phyloP scores from a whole-genome alignment of 2,329 filamentous ascomycete genomes.

The Phialophora verrucosa region DNA sequence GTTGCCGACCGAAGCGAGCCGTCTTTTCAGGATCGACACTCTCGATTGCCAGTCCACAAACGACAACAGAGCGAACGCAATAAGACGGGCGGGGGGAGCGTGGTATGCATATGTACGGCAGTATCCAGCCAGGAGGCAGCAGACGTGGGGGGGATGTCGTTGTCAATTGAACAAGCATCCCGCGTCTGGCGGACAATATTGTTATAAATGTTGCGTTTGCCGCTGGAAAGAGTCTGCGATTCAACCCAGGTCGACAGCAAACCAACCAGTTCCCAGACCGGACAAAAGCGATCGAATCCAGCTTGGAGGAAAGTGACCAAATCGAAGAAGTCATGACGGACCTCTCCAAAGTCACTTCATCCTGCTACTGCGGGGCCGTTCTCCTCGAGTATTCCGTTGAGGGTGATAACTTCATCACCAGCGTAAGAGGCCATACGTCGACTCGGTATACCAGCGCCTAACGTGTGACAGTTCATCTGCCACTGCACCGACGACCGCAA shows the following conservation, averaged over 20 bases:
- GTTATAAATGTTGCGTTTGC: no score
- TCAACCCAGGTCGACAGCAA: not conserved
- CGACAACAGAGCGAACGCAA: not conserved
- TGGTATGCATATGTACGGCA: no score
- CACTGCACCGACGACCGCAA: slow-evolving; percentile 15
- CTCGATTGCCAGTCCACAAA: not conserved
- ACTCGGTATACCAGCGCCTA: not conserved
- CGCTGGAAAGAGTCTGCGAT: no score
- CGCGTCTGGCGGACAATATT: no score
- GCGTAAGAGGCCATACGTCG: not conserved
- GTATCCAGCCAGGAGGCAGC: no score
- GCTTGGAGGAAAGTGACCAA: not conserved
- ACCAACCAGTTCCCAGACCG: no score
- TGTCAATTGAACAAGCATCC: no score
- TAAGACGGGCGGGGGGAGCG: not conserved
- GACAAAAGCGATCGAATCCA: not conserved
- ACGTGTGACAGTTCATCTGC: slow-evolving; percentile 10
- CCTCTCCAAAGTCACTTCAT: slow-evolving; percentile 13
- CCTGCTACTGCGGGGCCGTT: slow-evolving; percentile 14
- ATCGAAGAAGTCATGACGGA: not conserved
- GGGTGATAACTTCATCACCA: slow-evolving; percentile 9
- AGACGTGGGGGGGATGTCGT: no score
- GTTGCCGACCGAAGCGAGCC: not conserved
- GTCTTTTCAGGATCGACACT: not conserved
- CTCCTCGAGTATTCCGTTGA: slow-evolving; percentile 11